Evolutionary conservation across 306 rosid species (phyloP), one percentile per base, ranked within the genome.

Genomic region (Sesbania bispinosa): DNA sequence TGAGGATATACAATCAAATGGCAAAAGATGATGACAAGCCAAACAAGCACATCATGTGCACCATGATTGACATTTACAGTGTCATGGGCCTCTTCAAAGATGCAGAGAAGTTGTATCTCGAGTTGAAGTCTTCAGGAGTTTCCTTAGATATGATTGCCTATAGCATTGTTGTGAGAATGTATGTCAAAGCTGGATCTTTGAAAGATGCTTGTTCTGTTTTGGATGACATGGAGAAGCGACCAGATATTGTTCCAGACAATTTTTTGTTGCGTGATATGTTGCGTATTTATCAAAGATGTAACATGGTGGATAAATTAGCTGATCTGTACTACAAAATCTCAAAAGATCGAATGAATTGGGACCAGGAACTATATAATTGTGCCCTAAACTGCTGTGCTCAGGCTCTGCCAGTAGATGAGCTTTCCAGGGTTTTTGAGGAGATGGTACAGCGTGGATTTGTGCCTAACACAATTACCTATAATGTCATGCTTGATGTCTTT

Each of bases 331-430:
- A 83, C 71, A 86, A 73, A 74, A 85, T 90, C 75, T 82, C 89
- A 11, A 90, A 89, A 79, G 79, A 73, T 43, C 81, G 84, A 66
- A 76, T 15, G 45, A 67, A 76, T 33, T 94, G 95, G 95, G 96
- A 91, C 62, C 96, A 79, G 81, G 97, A 91, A 65, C 75, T 91
- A 74, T 94, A 91, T 71, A 89, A 79, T 36, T 91, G 95, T 76
- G 84, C 84, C 69, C 69, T 94, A 69, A 89, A 94, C 71, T 91
- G 99, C 79, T 91, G 96, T 62, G 63, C 97, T 67, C 90, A 82
- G 47, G 97, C 96, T 33, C 79, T 94, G 47, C 92, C 96, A 10
- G 77, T 94, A 8, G 93, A 94, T 43, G 99, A 94, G 83, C 89
- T 91, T 61, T 89, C 96, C 2, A 69, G 93, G 84, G 48, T 94